phyloP scores from a whole-genome alignment of 768 basidiomycete species.

The Cantharellus anzutake region DNA sequence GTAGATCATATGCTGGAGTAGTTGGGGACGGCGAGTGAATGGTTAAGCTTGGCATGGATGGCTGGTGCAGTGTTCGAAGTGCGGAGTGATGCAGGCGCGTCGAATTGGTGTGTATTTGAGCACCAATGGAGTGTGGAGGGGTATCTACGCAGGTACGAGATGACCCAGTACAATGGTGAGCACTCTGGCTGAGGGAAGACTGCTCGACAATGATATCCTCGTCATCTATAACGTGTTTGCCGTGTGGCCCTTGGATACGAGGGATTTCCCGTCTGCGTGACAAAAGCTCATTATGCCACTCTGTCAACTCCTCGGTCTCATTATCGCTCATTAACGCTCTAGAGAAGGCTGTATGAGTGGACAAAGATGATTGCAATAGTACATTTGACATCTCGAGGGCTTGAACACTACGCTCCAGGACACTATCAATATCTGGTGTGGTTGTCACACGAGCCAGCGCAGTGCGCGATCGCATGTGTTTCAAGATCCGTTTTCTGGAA shows the following conservation, averaged over 20 bases:
- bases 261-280: too few species aligned
- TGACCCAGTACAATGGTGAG: not conserved
- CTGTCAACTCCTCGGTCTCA: too few species aligned
- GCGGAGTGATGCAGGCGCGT: not conserved
- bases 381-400: constrained; percentile 75
- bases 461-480: not conserved
- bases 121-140: not conserved
- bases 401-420: constrained; percentile 65
- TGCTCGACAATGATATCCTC: not conserved
- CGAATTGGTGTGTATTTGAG: not conserved
- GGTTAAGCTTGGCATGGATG: not conserved
- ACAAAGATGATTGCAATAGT: constrained; percentile 54
- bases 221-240: too few species aligned
- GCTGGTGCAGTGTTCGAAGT: not conserved
- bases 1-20: constrained; percentile 1
- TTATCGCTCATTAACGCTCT: constrained; percentile 25
- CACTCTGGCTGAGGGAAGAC: not conserved
- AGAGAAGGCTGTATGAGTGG: constrained; percentile 39
- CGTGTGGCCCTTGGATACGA: too few species aligned
- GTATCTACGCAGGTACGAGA: not conserved
- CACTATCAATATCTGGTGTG: constrained; percentile 27
- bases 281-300: too few species aligned
- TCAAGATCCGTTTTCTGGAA: not conserved
- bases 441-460: not conserved
- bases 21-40: not conserved